These are phyloP conservation scores for Plantago elongata DNA, from an alignment of 257 asterid genomes.

Conservation along the genomic window DNA sequence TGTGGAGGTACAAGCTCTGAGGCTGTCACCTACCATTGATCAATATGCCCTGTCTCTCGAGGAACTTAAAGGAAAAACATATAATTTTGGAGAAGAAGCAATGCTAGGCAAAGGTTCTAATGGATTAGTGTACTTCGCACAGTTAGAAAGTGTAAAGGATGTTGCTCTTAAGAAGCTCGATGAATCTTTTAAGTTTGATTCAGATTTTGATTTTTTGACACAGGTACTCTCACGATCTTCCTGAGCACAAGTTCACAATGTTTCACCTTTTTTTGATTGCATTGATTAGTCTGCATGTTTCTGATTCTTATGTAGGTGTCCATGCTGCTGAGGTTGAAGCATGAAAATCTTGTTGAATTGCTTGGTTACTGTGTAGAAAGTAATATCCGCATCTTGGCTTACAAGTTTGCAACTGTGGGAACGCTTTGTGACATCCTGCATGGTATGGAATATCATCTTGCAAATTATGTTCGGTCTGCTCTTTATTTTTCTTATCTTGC, in stretches of 20 bases:
- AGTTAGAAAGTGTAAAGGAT: constrained; percentile 53
- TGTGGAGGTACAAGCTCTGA: too few species aligned
- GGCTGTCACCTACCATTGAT: too few species aligned
- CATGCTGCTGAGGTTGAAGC: constrained; percentile 79
- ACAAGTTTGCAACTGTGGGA: too few species aligned
- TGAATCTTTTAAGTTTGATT: constrained; percentile 78
- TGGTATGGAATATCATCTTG: constrained; percentile 36
- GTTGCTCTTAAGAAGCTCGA: constrained; percentile 94
- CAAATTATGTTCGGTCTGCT: too few species aligned
- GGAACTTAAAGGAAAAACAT: constrained; percentile 68
- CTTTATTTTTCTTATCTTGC: too few species aligned
- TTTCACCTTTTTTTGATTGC: constrained; percentile 1
- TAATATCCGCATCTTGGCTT: too few species aligned
- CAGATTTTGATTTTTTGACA: constrained; percentile 70
- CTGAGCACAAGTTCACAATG: constrained; percentile 7
- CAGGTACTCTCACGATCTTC: constrained; percentile 40
- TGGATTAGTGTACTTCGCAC: constrained; percentile 78
- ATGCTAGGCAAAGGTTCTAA: constrained; percentile 84
- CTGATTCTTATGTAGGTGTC: constrained; percentile 50
- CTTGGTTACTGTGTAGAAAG: constrained; percentile 14
- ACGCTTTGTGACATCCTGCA: too few species aligned
- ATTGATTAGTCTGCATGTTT: constrained; percentile 9
- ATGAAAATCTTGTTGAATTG: constrained; percentile 80
- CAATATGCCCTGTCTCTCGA: constrained; percentile 31
- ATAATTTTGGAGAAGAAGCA: constrained; percentile 22